phyloP scores from a whole-genome alignment of 2,329 filamentous ascomycete genomes.

The Cordyceps fumosorosea region DNA sequence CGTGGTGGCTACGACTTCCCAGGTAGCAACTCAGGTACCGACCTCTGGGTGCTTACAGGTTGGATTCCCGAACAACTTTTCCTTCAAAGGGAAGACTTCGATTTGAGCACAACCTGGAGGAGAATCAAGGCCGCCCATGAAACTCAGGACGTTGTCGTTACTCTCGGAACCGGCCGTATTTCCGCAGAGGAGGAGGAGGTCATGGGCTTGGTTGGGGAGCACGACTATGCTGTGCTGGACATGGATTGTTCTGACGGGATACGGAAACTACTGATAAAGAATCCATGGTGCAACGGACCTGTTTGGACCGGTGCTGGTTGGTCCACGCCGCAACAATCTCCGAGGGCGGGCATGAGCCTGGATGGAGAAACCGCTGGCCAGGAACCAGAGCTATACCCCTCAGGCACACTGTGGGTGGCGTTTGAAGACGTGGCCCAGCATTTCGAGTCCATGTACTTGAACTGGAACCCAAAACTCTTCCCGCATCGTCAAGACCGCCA shows the following conservation, averaged over 20 bases:
- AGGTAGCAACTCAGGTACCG: slow-evolving; percentile 93
- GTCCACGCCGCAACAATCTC: slow-evolving; percentile 15
- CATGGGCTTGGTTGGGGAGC: slow-evolving; percentile 77
- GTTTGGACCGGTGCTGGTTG: slow-evolving; percentile 55
- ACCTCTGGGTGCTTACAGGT: slow-evolving; percentile 84
- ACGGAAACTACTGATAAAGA: slow-evolving; percentile 77
- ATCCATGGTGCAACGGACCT: slow-evolving; percentile 85
- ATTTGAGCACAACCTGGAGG: slow-evolving; percentile 69
- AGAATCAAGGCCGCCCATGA: slow-evolving; percentile 69
- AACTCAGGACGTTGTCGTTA: slow-evolving; percentile 76
- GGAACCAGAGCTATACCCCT: background rate
- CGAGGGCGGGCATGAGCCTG: background rate
- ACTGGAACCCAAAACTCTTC: slow-evolving; percentile 92
- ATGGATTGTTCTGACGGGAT: slow-evolving; percentile 57
- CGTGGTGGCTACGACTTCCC: slow-evolving; percentile 96
- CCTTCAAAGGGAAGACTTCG: slow-evolving; percentile 73
- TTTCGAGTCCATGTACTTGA: slow-evolving; percentile 93
- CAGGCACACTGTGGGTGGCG: slow-evolving; percentile 91
- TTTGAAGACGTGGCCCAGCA: slow-evolving; percentile 82
- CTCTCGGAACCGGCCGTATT: slow-evolving; percentile 81
- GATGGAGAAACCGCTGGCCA: background rate
- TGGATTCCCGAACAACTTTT: slow-evolving; percentile 98
- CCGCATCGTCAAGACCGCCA: slow-evolving; percentile 78
- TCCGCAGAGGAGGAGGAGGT: slow-evolving; percentile 69
- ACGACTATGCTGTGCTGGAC: slow-evolving; percentile 89